Conservation (phyloP, 1,139 yeast species). For the Candida dubliniensis region DNA sequence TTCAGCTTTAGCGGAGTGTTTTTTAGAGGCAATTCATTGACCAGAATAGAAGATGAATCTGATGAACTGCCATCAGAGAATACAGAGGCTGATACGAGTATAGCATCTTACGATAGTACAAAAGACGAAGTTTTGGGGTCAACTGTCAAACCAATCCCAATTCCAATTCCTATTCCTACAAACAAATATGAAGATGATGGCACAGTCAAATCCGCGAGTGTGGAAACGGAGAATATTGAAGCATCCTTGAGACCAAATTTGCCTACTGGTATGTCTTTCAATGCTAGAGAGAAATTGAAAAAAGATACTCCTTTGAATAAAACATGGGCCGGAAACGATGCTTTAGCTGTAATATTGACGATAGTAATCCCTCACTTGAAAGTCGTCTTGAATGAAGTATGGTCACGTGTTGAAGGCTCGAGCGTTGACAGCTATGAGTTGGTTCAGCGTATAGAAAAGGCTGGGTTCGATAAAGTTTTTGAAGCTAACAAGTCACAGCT, state of each 20-base stretch:
- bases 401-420: slow-evolving; percentile 26
- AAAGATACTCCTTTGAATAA: slow-evolving; percentile 47
- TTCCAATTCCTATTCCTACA: slow-evolving; percentile 10
- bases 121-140: neutral
- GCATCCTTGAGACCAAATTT: slow-evolving; percentile 39
- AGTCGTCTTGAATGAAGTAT: slow-evolving; percentile 35
- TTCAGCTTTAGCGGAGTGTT: slow-evolving; percentile 29
- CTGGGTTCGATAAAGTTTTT: slow-evolving; percentile 26
- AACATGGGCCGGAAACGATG: slow-evolving; percentile 63
- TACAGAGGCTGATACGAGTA: neutral
- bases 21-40: slow-evolving; percentile 23
- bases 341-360: slow-evolving; percentile 46
- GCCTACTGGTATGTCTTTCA: slow-evolving; percentile 65
- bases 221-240: slow-evolving; percentile 21
- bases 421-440: slow-evolving; percentile 32
- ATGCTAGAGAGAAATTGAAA: slow-evolving; percentile 59
- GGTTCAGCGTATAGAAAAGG: slow-evolving; percentile 40
- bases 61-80: slow-evolving; percentile 1
- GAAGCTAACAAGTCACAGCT: slow-evolving; percentile 23
- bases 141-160: slow-evolving; percentile 8
- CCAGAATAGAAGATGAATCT: slow-evolving; percentile 17
- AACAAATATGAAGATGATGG: slow-evolving; percentile 9
- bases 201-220: neutral
- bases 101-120: too few species aligned
- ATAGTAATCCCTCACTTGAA: slow-evolving; percentile 43